Conservation (phyloP, 2,329 filamentous ascomycete species). For the Diplodia seriata region DNA sequence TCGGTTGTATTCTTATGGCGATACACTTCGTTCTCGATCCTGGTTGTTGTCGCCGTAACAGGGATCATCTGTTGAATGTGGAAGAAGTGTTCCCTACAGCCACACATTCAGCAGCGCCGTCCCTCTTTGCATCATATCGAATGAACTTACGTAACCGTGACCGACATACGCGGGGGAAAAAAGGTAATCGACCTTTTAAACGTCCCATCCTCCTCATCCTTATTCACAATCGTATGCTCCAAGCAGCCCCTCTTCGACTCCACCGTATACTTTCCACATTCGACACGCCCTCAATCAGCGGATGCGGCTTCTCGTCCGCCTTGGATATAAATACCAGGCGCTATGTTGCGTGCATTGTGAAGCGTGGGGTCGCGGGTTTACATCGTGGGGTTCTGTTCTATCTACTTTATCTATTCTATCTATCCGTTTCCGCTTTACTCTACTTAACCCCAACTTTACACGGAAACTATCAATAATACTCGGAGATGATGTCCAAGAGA, state of each 20-base stretch:
- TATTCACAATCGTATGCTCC: constrained; percentile 44
- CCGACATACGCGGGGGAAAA: constrained; percentile 43
- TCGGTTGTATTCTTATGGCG: constrained; percentile 66
- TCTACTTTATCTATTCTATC: too few species aligned
- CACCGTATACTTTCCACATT: constrained; percentile 62
- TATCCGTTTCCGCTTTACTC: too few species aligned
- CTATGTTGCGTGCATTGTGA: too few species aligned
- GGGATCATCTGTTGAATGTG: constrained; percentile 70
- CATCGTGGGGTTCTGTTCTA: too few species aligned
- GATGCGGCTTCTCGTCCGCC: too few species aligned
- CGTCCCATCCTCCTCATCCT: constrained; percentile 38
- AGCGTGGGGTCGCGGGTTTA: too few species aligned
- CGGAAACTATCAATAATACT: too few species aligned
- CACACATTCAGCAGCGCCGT: constrained; percentile 31
- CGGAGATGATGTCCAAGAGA: too few species aligned
- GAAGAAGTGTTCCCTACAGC: constrained; percentile 59
- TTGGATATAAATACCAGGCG: too few species aligned
- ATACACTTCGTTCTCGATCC: constrained; percentile 69
- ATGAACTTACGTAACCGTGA: constrained; percentile 42
- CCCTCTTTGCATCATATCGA: neutral
- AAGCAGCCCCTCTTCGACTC: constrained; percentile 43
- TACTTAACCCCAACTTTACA: too few species aligned
- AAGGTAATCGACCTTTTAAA: constrained; percentile 44
- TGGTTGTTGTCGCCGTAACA: constrained; percentile 56
- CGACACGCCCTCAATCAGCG: constrained; percentile 63